Evolutionary conservation across 306 rosid genomes (phyloP), one percentile per base, ranked within the genome.

Genomic region (Psophocarpus tetragonolobus): DNA sequence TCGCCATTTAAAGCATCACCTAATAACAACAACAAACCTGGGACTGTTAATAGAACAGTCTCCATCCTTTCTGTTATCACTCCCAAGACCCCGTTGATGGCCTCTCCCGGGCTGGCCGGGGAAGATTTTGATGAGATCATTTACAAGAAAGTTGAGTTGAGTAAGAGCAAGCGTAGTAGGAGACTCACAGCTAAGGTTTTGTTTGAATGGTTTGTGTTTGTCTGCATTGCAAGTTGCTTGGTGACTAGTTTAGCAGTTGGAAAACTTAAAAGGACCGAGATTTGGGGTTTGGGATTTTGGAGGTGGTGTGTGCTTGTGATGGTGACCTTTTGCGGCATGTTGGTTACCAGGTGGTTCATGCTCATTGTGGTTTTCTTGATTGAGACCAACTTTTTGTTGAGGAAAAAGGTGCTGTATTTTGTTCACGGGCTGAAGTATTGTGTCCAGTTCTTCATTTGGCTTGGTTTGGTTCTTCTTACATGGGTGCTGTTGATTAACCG

Each of bases 401-500:
- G 78, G 90, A 92, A 86, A 83, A 96, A 91, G 80, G 97, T 92
- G 42, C 73, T 96, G 20, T 91, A 92, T 84, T 96, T 96, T 87
- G 99, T 96, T 62, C 94, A 96, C 86, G 99, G 97, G 11, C 73
- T 96, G 85, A 92, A 92, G 88, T 87, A 86, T 86, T 87, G 85
- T 78, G 96, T 90, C 35, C 87, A 86, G 82, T 86, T 88, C 70
- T 90, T 88, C 78, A 79, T 92, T 83, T 90, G 98, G 97, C 60
- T 94, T 72, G 24, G 81, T 62, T 67, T 90, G 70, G 85, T 91
- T 80, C 97, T 92, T 68, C 85, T 85, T 58, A 76, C 97, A 17
- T 92, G 99, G 98, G 84, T 67, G 10, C 36, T 89, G 38, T 69
- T 92, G 29, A 89, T 96, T 68, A 85, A 89, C 61, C 80, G 33